Evolutionary conservation across 345 rosid species (phyloP).

Genomic region (Pistacia atlantica): DNA sequence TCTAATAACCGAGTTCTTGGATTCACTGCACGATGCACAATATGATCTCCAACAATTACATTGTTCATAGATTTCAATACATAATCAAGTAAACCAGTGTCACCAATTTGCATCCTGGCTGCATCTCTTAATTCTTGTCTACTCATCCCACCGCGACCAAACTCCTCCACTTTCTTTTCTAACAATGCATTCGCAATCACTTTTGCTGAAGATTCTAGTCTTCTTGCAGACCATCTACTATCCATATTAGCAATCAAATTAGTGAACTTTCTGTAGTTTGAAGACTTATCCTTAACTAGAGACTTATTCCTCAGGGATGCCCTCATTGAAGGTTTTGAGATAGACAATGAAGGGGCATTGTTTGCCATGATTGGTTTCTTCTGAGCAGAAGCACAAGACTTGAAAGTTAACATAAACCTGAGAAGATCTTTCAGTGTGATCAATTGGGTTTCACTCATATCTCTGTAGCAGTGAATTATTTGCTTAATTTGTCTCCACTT

Average conservation of each 20-base stretch:
- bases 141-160: conserved; percentile 60
- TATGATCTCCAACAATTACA: conserved; percentile 55
- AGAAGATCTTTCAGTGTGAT: conserved; percentile 70
- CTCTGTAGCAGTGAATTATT: conserved; percentile 54
- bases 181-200: conserved; percentile 67
- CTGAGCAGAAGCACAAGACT: conserved; percentile 38
- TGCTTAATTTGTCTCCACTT: conserved; percentile 40
- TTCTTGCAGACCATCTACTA: conserved; percentile 80
- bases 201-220: conserved; percentile 80
- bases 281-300: conserved; percentile 34
- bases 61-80: conserved; percentile 85
- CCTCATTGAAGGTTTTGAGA: conserved; percentile 25
- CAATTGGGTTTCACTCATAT: conserved; percentile 61
- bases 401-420: conserved; percentile 68
- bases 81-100: conserved; percentile 83
- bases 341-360: conserved; percentile 13
- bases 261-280: conserved; percentile 44
- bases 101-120: conserved; percentile 89
- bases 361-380: conserved; percentile 31
- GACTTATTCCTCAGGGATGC: conserved; percentile 34
- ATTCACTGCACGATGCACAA: conserved; percentile 63
- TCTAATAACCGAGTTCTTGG: conserved; percentile 64
- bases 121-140: conserved; percentile 90
- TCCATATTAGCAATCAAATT: conserved; percentile 52
- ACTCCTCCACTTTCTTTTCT: conserved; percentile 47